Percentiles rank a stretch among this genome's conserved stretches.
Conservation (phyloP, 164 flowering plant genomes). For the Stephania japonica region DNA sequence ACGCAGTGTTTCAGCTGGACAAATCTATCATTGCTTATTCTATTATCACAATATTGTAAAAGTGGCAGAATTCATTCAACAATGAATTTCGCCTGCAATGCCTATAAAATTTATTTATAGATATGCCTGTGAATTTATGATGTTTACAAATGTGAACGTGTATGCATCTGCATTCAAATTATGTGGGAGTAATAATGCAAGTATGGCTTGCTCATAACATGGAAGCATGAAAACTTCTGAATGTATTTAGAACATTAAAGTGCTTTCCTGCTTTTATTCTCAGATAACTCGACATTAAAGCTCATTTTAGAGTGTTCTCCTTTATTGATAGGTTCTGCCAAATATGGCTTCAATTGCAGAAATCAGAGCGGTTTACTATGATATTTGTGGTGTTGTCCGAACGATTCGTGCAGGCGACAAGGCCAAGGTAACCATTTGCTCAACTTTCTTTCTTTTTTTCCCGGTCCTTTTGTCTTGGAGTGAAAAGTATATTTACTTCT, state of each 20-base stretch:
- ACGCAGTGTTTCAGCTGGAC: background rate
- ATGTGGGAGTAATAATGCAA: background rate
- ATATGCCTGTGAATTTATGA: background rate
- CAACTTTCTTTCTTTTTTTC: background rate
- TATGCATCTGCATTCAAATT: background rate
- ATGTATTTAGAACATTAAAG: slow-evolving; percentile 3
- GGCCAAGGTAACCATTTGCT: slow-evolving; percentile 58
- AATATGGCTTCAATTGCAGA: slow-evolving; percentile 89
- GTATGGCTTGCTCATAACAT: background rate
- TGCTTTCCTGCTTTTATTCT: background rate
- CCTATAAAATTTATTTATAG: background rate
- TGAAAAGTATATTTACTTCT: background rate
- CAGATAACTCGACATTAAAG: background rate
- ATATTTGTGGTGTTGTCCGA: slow-evolving; percentile 76
- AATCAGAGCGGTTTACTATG: slow-evolving; percentile 68
- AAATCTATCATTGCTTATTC: background rate
- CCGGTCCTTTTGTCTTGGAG: background rate
- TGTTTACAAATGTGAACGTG: background rate
- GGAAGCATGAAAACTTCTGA: background rate
- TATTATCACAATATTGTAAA: background rate
- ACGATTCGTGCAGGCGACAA: slow-evolving; percentile 44
- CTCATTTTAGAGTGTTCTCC: background rate
- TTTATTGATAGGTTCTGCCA: slow-evolving; percentile 65
- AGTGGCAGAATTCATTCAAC: background rate
- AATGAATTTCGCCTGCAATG: background rate